These are phyloP conservation scores for Adiantum capillusveneris DNA, from an alignment of 75 land plant species.

Conservation along the genomic window DNA sequence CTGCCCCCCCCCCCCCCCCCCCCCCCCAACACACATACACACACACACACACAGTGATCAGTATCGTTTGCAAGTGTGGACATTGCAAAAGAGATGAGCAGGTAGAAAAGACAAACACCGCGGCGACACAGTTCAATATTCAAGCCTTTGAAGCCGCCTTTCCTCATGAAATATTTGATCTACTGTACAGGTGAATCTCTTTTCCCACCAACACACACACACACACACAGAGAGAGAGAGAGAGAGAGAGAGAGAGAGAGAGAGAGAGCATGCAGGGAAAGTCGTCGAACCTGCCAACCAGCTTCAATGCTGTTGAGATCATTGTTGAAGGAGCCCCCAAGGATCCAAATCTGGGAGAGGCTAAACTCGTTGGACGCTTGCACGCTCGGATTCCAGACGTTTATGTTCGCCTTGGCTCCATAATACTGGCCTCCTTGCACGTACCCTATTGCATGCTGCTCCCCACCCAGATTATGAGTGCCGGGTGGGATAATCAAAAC, in stretches of 20 bases:
- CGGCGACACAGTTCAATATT: neutral
- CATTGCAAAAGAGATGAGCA: neutral
- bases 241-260: too few species aligned
- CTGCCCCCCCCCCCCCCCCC: neutral
- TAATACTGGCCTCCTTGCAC: slow-evolving; percentile 15
- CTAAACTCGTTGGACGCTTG: slow-evolving; percentile 20
- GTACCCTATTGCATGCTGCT: slow-evolving; percentile 29
- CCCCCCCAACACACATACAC: too few species aligned
- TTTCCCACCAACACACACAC: too few species aligned
- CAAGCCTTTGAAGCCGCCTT: neutral
- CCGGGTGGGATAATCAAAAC: neutral
- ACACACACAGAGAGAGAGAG: too few species aligned
- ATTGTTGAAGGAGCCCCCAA: slow-evolving; percentile 25
- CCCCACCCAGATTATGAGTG: too few species aligned
- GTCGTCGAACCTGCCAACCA: slow-evolving; percentile 25
- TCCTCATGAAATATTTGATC: neutral
- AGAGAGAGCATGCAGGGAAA: too few species aligned
- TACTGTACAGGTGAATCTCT: too few species aligned
- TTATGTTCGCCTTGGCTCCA: slow-evolving; percentile 28
- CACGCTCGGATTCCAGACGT: slow-evolving; percentile 25
- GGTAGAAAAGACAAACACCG: neutral
- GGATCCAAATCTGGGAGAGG: slow-evolving; percentile 32
- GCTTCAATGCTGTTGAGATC: slow-evolving; percentile 40
- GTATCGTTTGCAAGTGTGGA: too few species aligned
- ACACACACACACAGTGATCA: too few species aligned